Percentiles rank a stretch among this genome's conserved stretches.
Conservation (phyloP, 371 early-diverging fungal species). For the Fennellomyces sp. region DNA sequence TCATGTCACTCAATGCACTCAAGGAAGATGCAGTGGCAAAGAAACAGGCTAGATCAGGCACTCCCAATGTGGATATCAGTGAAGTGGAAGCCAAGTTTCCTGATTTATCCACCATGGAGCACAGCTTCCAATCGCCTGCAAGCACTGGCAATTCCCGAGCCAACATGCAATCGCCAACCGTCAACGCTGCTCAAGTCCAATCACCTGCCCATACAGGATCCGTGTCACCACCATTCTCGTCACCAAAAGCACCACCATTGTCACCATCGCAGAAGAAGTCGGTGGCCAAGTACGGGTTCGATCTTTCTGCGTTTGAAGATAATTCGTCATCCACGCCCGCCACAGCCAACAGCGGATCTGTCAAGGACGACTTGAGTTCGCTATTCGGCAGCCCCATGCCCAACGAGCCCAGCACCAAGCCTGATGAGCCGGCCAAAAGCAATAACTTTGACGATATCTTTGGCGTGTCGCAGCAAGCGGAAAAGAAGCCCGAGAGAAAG, state of each 20-base stretch:
- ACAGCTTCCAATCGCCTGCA: slow-evolving; percentile 27
- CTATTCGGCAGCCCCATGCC: slow-evolving; percentile 28
- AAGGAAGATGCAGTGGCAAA: slow-evolving; percentile 30
- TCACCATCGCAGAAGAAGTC: slow-evolving; percentile 27
- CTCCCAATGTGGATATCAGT: slow-evolving; percentile 38
- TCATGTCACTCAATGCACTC: slow-evolving; percentile 25
- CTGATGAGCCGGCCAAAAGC: neutral
- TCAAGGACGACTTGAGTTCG: slow-evolving; percentile 41
- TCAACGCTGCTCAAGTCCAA: neutral
- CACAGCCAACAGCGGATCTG: slow-evolving; percentile 11
- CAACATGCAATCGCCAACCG: too few species aligned
- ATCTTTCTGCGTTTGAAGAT: slow-evolving; percentile 46
- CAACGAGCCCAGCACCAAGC: neutral
- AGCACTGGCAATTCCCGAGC: slow-evolving; percentile 8
- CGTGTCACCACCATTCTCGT: neutral
- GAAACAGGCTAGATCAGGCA: slow-evolving; percentile 6
- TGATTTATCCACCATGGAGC: slow-evolving; percentile 49
- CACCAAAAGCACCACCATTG: slow-evolving; percentile 1
- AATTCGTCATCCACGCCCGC: slow-evolving; percentile 1
- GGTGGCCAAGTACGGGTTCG: slow-evolving; percentile 45
- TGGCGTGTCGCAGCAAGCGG: slow-evolving; percentile 7
- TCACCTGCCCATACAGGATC: neutral
- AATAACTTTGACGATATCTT: slow-evolving; percentile 20
- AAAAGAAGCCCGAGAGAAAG: slow-evolving; percentile 11
- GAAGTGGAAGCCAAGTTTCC: slow-evolving; percentile 54